These are phyloP conservation scores for Podosphaera xanthii DNA, from an alignment of 2,329 filamentous ascomycete species.

Conservation along the genomic window DNA sequence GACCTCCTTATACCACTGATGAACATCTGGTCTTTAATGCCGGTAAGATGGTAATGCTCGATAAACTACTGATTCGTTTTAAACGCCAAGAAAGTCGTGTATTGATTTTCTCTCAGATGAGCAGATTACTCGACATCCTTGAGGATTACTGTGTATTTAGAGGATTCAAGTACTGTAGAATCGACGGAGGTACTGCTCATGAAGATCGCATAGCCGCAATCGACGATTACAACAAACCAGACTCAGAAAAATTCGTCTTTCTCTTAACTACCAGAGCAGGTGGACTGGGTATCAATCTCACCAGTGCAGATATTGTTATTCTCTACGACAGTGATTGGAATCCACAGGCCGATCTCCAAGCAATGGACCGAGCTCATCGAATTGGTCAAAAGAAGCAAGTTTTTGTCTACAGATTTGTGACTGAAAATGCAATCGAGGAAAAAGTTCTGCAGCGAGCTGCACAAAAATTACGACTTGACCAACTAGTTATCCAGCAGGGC, in stretches of 20 bases:
- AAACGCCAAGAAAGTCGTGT: constrained; percentile 75
- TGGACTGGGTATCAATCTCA: constrained; percentile 91
- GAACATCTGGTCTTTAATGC: constrained; percentile 86
- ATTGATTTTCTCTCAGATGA: constrained; percentile 99
- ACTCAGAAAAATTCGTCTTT: constrained; percentile 91
- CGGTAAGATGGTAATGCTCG: constrained; percentile 92
- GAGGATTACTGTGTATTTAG: constrained; percentile 97
- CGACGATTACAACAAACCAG: constrained; percentile 93
- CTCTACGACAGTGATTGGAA: constrained; percentile 98
- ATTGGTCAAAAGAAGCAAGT: constrained; percentile 98
- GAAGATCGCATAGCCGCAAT: constrained; percentile 95
- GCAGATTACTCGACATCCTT: constrained; percentile 81
- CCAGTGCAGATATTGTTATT: constrained; percentile 82
- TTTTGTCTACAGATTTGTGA: constrained; percentile 87
- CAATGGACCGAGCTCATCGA: constrained; percentile 95
- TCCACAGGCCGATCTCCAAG: constrained; percentile 90
- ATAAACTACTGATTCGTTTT: constrained; percentile 70
- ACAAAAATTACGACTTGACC: constrained; percentile 86
- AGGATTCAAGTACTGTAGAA: constrained; percentile 86
- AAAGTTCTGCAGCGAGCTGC: constrained; percentile 93
- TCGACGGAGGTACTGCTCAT: constrained; percentile 88
- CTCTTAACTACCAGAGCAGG: constrained; percentile 85
- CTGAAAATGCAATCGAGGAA: constrained; percentile 94
- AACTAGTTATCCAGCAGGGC: constrained; percentile 94
- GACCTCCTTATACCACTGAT: constrained; percentile 92